These are phyloP conservation scores for Sideroxylon spinosum DNA, from an alignment of 179 eudicot genomes.

Conservation along the genomic window DNA sequence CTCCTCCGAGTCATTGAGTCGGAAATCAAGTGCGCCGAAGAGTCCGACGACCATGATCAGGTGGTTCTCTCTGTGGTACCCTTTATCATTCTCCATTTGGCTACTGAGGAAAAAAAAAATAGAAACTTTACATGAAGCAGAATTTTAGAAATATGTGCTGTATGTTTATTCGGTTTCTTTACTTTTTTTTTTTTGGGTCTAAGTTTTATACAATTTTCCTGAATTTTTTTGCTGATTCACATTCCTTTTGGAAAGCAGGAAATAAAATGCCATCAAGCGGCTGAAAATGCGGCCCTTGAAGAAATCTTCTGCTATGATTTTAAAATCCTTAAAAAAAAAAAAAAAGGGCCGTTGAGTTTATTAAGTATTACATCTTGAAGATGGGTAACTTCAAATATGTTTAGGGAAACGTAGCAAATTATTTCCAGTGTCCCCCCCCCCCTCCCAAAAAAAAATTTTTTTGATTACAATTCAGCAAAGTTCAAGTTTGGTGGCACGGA, in stretches of 20 bases:
- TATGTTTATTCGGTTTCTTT: neutral
- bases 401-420: neutral
- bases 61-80: conserved; percentile 13
- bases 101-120: neutral
- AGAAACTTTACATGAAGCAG: neutral
- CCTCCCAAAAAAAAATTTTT: neutral
- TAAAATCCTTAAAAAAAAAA: neutral
- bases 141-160: neutral
- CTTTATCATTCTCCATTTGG: neutral
- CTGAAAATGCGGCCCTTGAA: neutral
- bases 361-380: neutral
- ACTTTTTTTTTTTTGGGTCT: neutral
- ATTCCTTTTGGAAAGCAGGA: neutral
- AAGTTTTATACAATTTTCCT: neutral
- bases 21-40: conserved; percentile 37
- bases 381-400: neutral
- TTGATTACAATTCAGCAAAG: too few species aligned
- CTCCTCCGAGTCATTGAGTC: conserved; percentile 33
- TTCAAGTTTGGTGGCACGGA: neutral
- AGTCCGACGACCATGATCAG: conserved; percentile 36
- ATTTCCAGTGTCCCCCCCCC: too few species aligned
- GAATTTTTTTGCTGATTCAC: neutral
- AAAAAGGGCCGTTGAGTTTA: neutral
- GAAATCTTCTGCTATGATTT: neutral
- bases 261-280: neutral